phyloP scores from a whole-genome alignment of 2,329 filamentous ascomycete genomes.

The Talaromyces marneffei region DNA sequence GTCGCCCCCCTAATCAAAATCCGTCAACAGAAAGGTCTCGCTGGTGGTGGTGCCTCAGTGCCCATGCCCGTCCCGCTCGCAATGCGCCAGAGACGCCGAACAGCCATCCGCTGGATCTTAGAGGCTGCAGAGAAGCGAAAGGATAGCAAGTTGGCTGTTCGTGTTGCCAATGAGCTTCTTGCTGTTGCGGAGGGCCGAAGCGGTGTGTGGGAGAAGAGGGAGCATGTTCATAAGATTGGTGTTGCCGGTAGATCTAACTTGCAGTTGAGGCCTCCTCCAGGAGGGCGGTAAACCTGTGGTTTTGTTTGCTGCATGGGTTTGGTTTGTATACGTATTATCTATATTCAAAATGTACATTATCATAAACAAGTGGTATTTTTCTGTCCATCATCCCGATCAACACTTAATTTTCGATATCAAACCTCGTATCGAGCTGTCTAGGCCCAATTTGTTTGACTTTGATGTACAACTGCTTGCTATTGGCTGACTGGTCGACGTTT shows the following conservation, averaged over 20 bases:
- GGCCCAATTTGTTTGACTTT: background rate
- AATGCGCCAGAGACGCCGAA: slow-evolving; percentile 67
- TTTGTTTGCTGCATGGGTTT: background rate
- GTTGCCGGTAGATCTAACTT: slow-evolving; percentile 73
- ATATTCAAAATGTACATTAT: background rate
- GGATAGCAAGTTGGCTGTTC: slow-evolving; percentile 66
- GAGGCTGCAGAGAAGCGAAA: slow-evolving; percentile 73
- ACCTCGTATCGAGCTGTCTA: background rate
- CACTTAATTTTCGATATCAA: background rate
- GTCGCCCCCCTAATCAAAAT: slow-evolving; percentile 84
- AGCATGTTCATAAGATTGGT: slow-evolving; percentile 70
- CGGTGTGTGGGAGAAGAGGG: slow-evolving; percentile 74
- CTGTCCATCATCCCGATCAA: background rate
- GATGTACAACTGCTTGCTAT: background rate
- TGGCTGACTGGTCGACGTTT: background rate
- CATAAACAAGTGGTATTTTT: no score
- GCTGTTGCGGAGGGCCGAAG: slow-evolving; percentile 83
- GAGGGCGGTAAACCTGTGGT: slow-evolving; percentile 7
- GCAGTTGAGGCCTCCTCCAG: slow-evolving; percentile 23
- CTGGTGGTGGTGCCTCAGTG: slow-evolving; percentile 78
- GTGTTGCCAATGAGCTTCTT: slow-evolving; percentile 80
- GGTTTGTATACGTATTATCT: background rate
- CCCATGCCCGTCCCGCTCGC: slow-evolving; percentile 75
- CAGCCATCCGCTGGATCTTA: slow-evolving; percentile 83
- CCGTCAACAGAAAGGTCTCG: slow-evolving; percentile 66